A percentile compares a stretch with the other conserved stretches of the same genome.
Evolutionary conservation across 129 eudicot species (phyloP).

Genomic region (Tanacetum coccineum): DNA sequence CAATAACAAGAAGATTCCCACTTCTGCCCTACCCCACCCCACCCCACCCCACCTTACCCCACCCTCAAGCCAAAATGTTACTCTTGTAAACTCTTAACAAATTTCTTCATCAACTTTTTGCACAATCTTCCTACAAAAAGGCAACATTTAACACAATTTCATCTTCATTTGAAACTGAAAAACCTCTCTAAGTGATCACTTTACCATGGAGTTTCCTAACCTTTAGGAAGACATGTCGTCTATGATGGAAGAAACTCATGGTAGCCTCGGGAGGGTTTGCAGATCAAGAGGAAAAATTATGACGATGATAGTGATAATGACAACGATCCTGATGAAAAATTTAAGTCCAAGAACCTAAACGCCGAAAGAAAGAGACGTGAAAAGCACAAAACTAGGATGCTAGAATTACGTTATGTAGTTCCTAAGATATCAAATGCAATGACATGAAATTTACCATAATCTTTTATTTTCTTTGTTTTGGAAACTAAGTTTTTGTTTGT

Average conservation of each 20-base stretch:
- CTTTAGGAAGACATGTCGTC: slow-evolving; percentile 24
- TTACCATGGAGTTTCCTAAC: slow-evolving; percentile 33
- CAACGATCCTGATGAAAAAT: slow-evolving; percentile 30
- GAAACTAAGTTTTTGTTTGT: not conserved
- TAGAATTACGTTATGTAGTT: slow-evolving; percentile 66
- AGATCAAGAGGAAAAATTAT: slow-evolving; percentile 23
- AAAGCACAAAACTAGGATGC: slow-evolving; percentile 61
- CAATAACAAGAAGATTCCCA: slow-evolving; percentile 68
- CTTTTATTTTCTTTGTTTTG: not conserved
- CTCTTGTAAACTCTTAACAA: slow-evolving; percentile 50
- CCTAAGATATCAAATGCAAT: slow-evolving; percentile 88
- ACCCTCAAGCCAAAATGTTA: slow-evolving; percentile 29
- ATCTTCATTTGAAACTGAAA: slow-evolving; percentile 5
- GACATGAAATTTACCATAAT: slow-evolving; percentile 8
- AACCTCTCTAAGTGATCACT: not conserved
- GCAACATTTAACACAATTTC: slow-evolving; percentile 10
- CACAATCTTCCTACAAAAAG: slow-evolving; percentile 21
- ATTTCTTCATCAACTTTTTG: slow-evolving; percentile 25
- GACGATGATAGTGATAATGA: slow-evolving; percentile 19
- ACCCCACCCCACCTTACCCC: too few relatives aligned
- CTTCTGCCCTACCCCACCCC: slow-evolving; percentile 22
- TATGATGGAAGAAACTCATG: slow-evolving; percentile 28
- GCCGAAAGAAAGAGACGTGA: slow-evolving; percentile 80
- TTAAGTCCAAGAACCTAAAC: slow-evolving; percentile 70
- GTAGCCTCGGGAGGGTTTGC: slow-evolving; percentile 21